Percentiles rank a stretch among this genome's conserved stretches.
Evolutionary conservation across 495 filamentous ascomycete genomes (phyloP).

Genomic region (Neurospora tetraspora): DNA sequence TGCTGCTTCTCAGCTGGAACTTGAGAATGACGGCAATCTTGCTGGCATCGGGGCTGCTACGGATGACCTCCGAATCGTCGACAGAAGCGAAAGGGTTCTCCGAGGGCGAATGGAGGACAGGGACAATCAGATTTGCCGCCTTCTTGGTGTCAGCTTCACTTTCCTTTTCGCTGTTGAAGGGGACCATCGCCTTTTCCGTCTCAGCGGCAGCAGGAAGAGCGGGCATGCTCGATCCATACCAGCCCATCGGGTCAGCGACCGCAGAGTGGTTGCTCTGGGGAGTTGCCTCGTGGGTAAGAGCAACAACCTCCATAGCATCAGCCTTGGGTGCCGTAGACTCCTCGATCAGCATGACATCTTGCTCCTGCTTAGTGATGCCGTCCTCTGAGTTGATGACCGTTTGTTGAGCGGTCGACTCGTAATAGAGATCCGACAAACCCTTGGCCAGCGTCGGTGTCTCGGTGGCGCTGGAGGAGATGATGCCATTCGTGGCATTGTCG

Average conservation of each 20-base stretch:
- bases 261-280: not conserved
- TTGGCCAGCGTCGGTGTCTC: not conserved
- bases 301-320: not conserved
- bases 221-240: constrained; percentile 2
- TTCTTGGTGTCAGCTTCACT: not conserved
- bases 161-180: not conserved
- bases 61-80: constrained; percentile 1
- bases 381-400: not conserved
- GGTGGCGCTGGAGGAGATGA: not conserved
- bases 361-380: not conserved
- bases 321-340: not conserved
- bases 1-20: constrained; percentile 73
- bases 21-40: constrained; percentile 80
- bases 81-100: constrained; percentile 15
- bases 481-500: not conserved
- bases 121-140: constrained; percentile 7
- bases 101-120: constrained; percentile 10
- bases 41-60: constrained; percentile 14
- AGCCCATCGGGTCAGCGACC: not conserved
- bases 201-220: not conserved
- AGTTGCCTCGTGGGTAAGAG: not conserved
- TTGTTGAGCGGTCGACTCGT: constrained; percentile 1
- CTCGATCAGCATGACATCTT: not conserved
- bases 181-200: not conserved
- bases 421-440: constrained; percentile 1